Evolutionary conservation across 345 rosid genomes (phyloP).

Genomic region (Bretschneidera sinensis): DNA sequence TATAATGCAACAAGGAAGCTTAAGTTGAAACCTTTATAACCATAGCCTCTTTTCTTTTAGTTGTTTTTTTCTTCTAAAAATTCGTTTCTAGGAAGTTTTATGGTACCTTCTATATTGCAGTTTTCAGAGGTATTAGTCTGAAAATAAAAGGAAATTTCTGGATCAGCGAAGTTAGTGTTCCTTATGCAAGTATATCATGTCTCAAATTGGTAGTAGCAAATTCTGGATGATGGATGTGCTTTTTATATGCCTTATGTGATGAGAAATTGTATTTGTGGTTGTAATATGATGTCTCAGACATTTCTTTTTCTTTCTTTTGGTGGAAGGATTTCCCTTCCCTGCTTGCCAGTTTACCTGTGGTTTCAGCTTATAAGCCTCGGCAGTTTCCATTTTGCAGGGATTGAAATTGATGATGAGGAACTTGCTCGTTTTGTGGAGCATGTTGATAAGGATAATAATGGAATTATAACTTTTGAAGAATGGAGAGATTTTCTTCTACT

Average conservation of each 20-base stretch:
- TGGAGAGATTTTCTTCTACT: conserved; percentile 98
- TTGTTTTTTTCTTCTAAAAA: too few relatives aligned
- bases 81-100: not conserved
- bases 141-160: not conserved
- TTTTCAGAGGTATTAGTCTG: not conserved
- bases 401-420: conserved; percentile 83
- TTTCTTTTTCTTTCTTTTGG: not conserved
- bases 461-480: conserved; percentile 92
- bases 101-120: not conserved
- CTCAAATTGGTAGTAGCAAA: not conserved
- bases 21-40: too few relatives aligned
- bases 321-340: not conserved
- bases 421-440: conserved; percentile 89
- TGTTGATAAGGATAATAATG: conserved; percentile 95
- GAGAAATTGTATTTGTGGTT: too few relatives aligned
- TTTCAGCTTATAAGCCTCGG: conserved; percentile 40
- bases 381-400: conserved; percentile 52
- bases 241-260: not conserved
- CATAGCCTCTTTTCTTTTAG: too few relatives aligned
- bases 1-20: too few relatives aligned
- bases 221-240: not conserved
- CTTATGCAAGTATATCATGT: not conserved
- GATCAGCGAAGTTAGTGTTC: not conserved
- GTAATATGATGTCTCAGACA: not conserved
- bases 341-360: conserved; percentile 9